These are phyloP conservation scores for Mercurialis annua DNA, from an alignment of 345 rosid genomes.

Conservation along the genomic window DNA sequence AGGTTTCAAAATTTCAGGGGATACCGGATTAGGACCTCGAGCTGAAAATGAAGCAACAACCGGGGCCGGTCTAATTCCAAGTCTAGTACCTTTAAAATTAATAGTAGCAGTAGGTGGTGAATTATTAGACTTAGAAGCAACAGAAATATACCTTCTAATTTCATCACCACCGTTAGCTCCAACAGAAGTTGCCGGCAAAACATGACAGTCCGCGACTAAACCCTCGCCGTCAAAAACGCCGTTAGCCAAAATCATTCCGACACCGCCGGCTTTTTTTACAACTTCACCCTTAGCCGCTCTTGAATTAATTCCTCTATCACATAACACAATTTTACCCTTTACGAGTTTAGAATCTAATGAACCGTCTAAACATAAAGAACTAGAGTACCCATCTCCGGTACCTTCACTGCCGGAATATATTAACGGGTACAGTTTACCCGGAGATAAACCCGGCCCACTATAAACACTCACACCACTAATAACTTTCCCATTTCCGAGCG, in stretches of 20 bases:
- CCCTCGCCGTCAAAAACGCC: constrained; percentile 37
- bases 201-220: constrained; percentile 35
- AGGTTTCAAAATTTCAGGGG: constrained; percentile 32
- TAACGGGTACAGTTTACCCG: constrained; percentile 23
- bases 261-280: constrained; percentile 31
- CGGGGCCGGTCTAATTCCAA: constrained; percentile 28
- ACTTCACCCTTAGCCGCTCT: constrained; percentile 33
- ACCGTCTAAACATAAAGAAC: constrained; percentile 28
- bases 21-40: constrained; percentile 32
- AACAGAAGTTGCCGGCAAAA: constrained; percentile 29
- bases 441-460: constrained; percentile 25
- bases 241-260: constrained; percentile 33
- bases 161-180: constrained; percentile 30
- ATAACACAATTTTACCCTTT: constrained; percentile 22
- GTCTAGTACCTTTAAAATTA: constrained; percentile 24
- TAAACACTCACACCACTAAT: constrained; percentile 28
- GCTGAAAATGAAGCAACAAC: constrained; percentile 35
- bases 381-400: constrained; percentile 29
- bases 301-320: constrained; percentile 35
- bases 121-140: constrained; percentile 18
- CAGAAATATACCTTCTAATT: constrained; percentile 26
- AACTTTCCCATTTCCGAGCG: constrained; percentile 29
- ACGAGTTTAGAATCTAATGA: constrained; percentile 31
- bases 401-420: constrained; percentile 25
- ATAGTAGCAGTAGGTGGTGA: constrained; percentile 26